A percentile compares a stretch with the other conserved stretches of the same genome.
Conservation (phyloP, 208 protist genomes). For the Tritrichomonas foetus region DNA sequence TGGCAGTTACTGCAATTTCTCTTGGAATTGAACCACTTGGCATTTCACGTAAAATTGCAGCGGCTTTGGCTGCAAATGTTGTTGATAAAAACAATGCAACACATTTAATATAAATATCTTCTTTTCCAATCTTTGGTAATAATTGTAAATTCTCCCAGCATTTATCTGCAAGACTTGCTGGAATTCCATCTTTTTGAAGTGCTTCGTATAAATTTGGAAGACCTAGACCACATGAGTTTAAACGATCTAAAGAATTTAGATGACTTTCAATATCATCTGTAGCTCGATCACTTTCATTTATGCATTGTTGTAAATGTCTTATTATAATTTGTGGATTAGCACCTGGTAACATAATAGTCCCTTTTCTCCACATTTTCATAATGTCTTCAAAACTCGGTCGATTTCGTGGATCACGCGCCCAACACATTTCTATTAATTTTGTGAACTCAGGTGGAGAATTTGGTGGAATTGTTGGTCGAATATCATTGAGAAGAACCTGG, state of each 20-base stretch:
- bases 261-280: neutral
- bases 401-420: neutral
- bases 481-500: neutral
- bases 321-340: neutral
- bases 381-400: constrained; percentile 34
- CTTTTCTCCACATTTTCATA: neutral
- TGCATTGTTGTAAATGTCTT: neutral
- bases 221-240: too few species aligned
- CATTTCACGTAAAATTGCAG: neutral
- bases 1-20: neutral
- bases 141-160: neutral
- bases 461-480: neutral
- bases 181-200: neutral
- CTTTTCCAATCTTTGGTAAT: neutral
- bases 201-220: neutral
- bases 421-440: neutral
- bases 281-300: neutral
- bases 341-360: neutral
- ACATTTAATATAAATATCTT: neutral
- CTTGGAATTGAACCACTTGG: neutral
- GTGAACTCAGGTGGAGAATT: neutral
- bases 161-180: neutral
- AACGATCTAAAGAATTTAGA: neutral
- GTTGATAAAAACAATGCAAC: neutral
- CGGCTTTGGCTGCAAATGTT: neutral